A percentile compares a stretch with the other conserved stretches of the same genome.
Evolutionary conservation across 2,329 filamentous ascomycete genomes (phyloP).

Genomic region (Clonostachys solani): DNA sequence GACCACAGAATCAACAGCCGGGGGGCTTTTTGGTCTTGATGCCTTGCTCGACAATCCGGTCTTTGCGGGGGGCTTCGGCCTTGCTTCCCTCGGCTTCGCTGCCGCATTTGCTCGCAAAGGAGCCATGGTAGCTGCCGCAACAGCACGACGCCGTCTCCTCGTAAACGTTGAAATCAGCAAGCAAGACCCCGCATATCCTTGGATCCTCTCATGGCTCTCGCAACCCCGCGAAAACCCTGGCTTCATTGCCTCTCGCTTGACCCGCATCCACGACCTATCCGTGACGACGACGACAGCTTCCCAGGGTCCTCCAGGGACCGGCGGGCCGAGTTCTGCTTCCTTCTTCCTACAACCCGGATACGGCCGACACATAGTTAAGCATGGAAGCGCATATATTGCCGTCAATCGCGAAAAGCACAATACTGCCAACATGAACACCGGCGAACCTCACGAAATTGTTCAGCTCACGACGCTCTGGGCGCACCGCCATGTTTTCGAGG

Average conservation of each 20-base stretch:
- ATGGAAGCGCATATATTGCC: slow-evolving; percentile 80
- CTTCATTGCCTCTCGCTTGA: slow-evolving; percentile 54
- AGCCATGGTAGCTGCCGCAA: slow-evolving; percentile 63
- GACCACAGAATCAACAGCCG: slow-evolving; percentile 12
- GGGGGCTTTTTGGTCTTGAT: slow-evolving; percentile 43
- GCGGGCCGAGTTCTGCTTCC: slow-evolving; percentile 68
- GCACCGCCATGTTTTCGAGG: slow-evolving; percentile 83
- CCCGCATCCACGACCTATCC: slow-evolving; percentile 55
- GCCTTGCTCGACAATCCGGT: slow-evolving; percentile 59
- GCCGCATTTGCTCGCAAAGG: slow-evolving; percentile 79
- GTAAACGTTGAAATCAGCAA: slow-evolving; percentile 95
- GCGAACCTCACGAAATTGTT: slow-evolving; percentile 90
- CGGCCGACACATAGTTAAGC: slow-evolving; percentile 82
- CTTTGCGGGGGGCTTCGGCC: slow-evolving; percentile 75
- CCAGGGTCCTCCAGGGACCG: slow-evolving; percentile 51
- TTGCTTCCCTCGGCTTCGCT: slow-evolving; percentile 81
- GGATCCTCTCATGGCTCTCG: slow-evolving; percentile 93
- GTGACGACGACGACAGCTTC: slow-evolving; percentile 56
- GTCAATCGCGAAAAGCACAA: slow-evolving; percentile 83
- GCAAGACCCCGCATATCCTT: slow-evolving; percentile 88
- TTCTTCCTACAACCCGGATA: slow-evolving; percentile 91
- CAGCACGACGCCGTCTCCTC: slow-evolving; percentile 80
- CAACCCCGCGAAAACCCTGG: slow-evolving; percentile 65
- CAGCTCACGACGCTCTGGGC: slow-evolving; percentile 89
- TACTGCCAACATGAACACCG: slow-evolving; percentile 76